Evolutionary conservation across 1,139 yeast species (phyloP).

Genomic region (Geotrichum citri-aurantii): DNA sequence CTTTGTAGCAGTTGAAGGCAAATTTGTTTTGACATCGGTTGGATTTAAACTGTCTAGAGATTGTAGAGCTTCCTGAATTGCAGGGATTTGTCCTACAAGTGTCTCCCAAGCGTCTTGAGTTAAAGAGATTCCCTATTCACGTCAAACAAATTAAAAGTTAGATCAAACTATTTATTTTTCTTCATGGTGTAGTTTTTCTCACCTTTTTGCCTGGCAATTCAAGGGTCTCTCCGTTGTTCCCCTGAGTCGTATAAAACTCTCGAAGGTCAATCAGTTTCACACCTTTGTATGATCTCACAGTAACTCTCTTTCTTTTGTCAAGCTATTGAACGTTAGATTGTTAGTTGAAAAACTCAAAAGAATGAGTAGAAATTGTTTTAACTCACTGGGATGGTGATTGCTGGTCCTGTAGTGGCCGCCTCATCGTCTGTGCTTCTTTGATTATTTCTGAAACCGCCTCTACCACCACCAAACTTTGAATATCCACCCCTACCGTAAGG

Average conservation of each 20-base stretch:
- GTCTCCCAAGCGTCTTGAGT: conserved; percentile 64
- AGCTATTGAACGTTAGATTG: conserved; percentile 33
- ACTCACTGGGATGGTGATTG: conserved; percentile 15
- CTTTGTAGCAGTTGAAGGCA: not conserved
- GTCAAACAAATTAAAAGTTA: no score
- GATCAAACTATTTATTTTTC: no score
- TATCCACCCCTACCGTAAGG: conserved; percentile 14
- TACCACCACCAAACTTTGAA: conserved; percentile 8
- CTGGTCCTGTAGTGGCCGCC: conserved; percentile 10
- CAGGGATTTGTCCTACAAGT: conserved; percentile 47
- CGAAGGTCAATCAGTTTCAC: conserved; percentile 68
- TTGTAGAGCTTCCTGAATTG: conserved; percentile 56
- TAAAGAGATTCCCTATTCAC: conserved; percentile 58
- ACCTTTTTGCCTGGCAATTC: conserved; percentile 73
- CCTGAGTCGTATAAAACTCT: conserved; percentile 61
- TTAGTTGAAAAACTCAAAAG: not conserved
- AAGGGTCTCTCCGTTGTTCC: conserved; percentile 39
- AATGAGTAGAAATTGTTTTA: not conserved
- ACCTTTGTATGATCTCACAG: conserved; percentile 65
- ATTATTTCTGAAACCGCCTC: conserved; percentile 4
- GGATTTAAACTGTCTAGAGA: conserved; percentile 17
- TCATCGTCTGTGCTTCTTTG: conserved; percentile 5
- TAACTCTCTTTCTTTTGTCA: conserved; percentile 64
- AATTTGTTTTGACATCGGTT: not conserved
- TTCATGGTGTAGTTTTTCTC: conserved; percentile 18